phyloP scores from a whole-genome alignment of 2,329 filamentous ascomycete species.

The Pestalotiopsis fici region DNA sequence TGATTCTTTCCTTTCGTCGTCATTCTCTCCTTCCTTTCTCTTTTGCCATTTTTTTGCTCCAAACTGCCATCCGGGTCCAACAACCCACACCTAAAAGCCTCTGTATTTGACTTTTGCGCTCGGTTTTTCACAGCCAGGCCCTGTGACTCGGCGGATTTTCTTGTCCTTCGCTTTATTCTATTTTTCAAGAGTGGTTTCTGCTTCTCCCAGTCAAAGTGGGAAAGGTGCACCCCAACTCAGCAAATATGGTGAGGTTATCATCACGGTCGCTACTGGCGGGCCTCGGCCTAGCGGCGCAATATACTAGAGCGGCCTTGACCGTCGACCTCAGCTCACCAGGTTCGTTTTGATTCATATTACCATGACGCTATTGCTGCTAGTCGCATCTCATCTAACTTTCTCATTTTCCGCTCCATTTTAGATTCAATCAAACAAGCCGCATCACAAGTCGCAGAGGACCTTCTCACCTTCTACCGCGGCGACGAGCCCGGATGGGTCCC shows the following conservation, averaged over 20 bases:
- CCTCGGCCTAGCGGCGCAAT: slow-evolving; percentile 23
- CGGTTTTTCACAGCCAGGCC: background rate
- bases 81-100: background rate
- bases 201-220: background rate
- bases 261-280: slow-evolving; percentile 23
- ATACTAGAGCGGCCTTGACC: slow-evolving; percentile 24
- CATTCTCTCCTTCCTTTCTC: slow-evolving; percentile 1
- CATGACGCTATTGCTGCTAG: background rate
- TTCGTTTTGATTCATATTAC: slow-evolving; percentile 15
- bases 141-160: background rate
- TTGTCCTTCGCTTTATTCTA: background rate
- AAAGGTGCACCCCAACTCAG: background rate
- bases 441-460: slow-evolving; percentile 48
- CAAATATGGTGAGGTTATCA: slow-evolving; percentile 22
- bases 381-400: background rate
- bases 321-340: slow-evolving; percentile 29
- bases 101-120: background rate
- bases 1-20: background rate
- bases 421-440: slow-evolving; percentile 48
- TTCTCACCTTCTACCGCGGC: slow-evolving; percentile 52
- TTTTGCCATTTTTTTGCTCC: background rate
- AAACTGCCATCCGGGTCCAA: background rate
- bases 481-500: slow-evolving; percentile 53
- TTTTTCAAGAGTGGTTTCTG: background rate
- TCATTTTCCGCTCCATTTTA: slow-evolving; percentile 20